phyloP scores from a whole-genome alignment of 805 yeast genomes.

The Zygotorulaspora chibaensis region DNA sequence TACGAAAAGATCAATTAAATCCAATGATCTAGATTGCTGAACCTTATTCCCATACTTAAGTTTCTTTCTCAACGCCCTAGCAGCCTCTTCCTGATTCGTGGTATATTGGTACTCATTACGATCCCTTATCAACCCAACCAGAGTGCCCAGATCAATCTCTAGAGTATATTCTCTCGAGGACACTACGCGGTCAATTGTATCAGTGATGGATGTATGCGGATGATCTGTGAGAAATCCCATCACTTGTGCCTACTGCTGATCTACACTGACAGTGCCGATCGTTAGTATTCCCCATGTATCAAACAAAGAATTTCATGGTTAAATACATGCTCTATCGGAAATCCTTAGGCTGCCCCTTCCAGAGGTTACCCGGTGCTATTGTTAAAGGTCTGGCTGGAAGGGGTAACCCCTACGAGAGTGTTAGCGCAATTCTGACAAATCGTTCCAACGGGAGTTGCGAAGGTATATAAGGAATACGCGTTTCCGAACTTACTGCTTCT shows the following conservation, averaged over 20 bases:
- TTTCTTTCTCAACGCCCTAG: constrained; percentile 83
- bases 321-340: no score
- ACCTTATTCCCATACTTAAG: constrained; percentile 73
- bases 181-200: constrained; percentile 52
- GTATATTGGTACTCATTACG: constrained; percentile 28
- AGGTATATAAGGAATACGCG: background rate
- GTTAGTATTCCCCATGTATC: no score
- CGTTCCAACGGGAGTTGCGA: background rate
- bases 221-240: constrained; percentile 59
- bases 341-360: background rate
- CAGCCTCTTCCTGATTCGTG: constrained; percentile 62
- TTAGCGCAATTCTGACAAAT: background rate
- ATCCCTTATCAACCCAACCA: constrained; percentile 38
- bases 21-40: constrained; percentile 68
- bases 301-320: no score
- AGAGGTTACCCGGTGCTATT: background rate
- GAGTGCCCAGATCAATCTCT: constrained; percentile 35
- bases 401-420: background rate
- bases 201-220: constrained; percentile 67
- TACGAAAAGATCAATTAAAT: constrained; percentile 53
- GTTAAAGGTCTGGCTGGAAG: background rate
- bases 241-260: background rate
- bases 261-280: background rate
- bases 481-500: background rate
- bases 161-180: constrained; percentile 29